These are phyloP conservation scores for Exophiala spinifera DNA, from an alignment of 2,329 filamentous ascomycete genomes.

Conservation along the genomic window DNA sequence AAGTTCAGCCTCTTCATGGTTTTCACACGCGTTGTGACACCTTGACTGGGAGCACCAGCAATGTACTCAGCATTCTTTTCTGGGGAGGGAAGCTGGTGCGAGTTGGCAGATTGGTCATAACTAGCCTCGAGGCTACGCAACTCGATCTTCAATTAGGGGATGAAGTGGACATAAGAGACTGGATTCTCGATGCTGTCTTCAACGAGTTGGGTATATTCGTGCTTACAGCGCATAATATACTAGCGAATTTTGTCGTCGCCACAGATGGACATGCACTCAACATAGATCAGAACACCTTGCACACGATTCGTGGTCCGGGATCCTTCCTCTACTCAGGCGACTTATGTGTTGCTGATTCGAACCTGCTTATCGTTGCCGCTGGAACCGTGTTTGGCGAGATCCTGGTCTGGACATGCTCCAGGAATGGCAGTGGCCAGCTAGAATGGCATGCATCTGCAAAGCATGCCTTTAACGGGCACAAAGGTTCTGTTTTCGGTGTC, in stretches of 20 bases:
- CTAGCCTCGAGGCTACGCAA: slow-evolving; percentile 17
- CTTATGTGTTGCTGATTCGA: slow-evolving; percentile 59
- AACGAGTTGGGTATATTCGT: slow-evolving; percentile 51
- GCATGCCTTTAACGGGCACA: slow-evolving; percentile 66
- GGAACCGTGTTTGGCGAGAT: slow-evolving; percentile 96
- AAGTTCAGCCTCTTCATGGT: slow-evolving; percentile 19
- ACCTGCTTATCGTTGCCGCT: slow-evolving; percentile 70
- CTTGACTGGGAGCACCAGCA: slow-evolving; percentile 14
- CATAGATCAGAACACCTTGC: slow-evolving; percentile 32
- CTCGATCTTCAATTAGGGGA: slow-evolving; percentile 35
- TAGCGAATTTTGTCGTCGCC: slow-evolving; percentile 51
- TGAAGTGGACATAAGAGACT: slow-evolving; percentile 61
- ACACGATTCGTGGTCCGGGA: slow-evolving; percentile 56
- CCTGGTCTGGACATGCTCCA: slow-evolving; percentile 74
- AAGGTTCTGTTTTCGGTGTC: slow-evolving; percentile 91
- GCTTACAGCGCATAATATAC: slow-evolving; percentile 83
- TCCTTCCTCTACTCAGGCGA: slow-evolving; percentile 87
- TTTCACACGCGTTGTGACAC: slow-evolving; percentile 15
- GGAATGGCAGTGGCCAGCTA: slow-evolving; percentile 9
- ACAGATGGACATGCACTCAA: slow-evolving; percentile 20
- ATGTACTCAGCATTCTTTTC: slow-evolving; percentile 36
- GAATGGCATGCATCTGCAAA: slow-evolving; percentile 44
- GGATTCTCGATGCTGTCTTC: slow-evolving; percentile 67
- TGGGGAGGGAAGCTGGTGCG: slow-evolving; percentile 64
- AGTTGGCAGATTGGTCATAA: slow-evolving; percentile 23